phyloP scores from a whole-genome alignment of 2,329 filamentous ascomycete species.

The Aureobasidium sp. region DNA sequence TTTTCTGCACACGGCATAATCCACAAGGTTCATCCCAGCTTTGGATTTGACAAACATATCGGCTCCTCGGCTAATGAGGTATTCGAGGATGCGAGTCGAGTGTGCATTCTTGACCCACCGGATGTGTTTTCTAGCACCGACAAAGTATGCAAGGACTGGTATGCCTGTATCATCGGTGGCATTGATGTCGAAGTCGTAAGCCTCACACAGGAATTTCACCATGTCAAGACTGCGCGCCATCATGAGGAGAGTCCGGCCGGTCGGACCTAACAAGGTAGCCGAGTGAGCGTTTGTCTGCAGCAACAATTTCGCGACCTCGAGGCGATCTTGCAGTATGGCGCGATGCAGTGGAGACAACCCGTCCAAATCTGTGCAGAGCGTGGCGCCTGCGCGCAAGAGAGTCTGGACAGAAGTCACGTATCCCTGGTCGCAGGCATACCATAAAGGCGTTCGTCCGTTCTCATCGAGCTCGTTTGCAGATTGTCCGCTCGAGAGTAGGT shows the following conservation, averaged over 20 bases:
- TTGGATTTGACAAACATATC: background rate
- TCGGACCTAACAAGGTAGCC: background rate
- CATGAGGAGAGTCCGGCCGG: background rate
- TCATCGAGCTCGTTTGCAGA: background rate
- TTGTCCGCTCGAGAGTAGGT: background rate
- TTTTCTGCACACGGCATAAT: background rate
- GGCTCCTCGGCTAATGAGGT: background rate
- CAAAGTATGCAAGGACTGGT: background rate
- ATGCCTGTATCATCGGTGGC: background rate
- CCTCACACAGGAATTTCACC: background rate
- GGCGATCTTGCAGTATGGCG: background rate
- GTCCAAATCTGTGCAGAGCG: background rate
- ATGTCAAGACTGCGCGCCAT: background rate
- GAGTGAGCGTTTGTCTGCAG: background rate
- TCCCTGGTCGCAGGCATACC: background rate
- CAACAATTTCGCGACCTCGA: background rate
- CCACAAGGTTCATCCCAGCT: background rate
- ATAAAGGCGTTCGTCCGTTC: background rate
- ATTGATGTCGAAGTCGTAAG: background rate
- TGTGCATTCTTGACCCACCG: background rate
- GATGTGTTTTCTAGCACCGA: background rate
- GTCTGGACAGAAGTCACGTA: background rate
- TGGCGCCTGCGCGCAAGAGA: background rate
- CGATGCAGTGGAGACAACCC: background rate
- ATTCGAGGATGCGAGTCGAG: background rate